phyloP scores from a whole-genome alignment of 2,329 filamentous ascomycete genomes.

The Parascedosporium putredinis region DNA sequence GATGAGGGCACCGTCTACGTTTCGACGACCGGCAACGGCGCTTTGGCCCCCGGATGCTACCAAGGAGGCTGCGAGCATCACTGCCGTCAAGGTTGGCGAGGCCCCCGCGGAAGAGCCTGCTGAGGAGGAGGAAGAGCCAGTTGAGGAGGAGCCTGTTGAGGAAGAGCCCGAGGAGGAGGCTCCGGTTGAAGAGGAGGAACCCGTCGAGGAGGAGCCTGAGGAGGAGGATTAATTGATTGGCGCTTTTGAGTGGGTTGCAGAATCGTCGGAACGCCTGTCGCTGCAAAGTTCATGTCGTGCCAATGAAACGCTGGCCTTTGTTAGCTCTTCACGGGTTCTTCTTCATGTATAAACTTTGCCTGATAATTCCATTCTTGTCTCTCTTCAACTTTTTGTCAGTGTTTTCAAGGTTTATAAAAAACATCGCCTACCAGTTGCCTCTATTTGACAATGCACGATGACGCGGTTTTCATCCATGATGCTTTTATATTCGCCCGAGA shows the following conservation, averaged over 20 bases:
- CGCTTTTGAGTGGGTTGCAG: not conserved
- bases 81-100: constrained; percentile 1
- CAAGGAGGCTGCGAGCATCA: not conserved
- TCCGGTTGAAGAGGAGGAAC: not conserved
- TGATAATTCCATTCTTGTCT: too few species aligned
- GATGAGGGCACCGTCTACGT: constrained; percentile 7
- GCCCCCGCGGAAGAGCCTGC: not conserved
- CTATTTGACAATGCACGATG: too few species aligned
- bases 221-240: not conserved
- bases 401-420: too few species aligned
- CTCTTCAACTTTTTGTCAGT: too few species aligned
- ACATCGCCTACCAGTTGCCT: too few species aligned
- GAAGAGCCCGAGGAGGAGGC: not conserved
- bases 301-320: too few species aligned
- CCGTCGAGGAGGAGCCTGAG: not conserved
- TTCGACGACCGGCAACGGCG: constrained; percentile 6
- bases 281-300: too few species aligned
- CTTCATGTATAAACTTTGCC: too few species aligned
- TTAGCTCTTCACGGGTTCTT: not conserved
- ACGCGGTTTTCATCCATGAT: too few species aligned
- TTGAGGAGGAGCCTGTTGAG: not conserved
- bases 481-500: too few species aligned
- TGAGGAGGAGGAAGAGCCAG: not conserved
- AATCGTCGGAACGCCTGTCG: too few species aligned
- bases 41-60: not conserved